phyloP scores from a whole-genome alignment of 768 basidiomycete genomes.

The Leccinum sublutescens region DNA sequence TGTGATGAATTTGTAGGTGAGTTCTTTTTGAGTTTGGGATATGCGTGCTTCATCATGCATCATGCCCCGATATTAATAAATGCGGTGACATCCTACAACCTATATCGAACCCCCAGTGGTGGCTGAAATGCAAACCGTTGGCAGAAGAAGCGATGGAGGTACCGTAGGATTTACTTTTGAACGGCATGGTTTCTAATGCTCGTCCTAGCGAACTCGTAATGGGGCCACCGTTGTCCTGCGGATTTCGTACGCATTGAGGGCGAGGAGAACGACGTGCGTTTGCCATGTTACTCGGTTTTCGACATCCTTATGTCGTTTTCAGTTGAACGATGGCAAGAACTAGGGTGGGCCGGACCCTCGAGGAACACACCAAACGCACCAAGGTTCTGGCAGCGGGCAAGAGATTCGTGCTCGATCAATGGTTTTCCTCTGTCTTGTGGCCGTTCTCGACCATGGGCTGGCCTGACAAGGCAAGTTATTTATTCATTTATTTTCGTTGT shows the following conservation, averaged over 20 bases:
- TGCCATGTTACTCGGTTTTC: conserved; percentile 18
- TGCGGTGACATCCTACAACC: no score
- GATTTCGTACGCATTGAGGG: conserved; percentile 83
- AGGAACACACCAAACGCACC: conserved; percentile 78
- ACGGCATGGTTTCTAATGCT: not conserved
- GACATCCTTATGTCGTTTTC: not conserved
- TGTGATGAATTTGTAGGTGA: no score
- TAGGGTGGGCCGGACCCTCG: conserved; percentile 83
- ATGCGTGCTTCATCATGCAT: not conserved
- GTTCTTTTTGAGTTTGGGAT: not conserved
- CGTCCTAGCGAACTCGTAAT: conserved; percentile 69
- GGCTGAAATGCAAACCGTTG: conserved; percentile 90
- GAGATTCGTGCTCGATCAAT: conserved; percentile 77
- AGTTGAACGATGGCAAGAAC: conserved; percentile 68
- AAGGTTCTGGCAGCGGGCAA: conserved; percentile 63
- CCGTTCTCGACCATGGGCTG: conserved; percentile 95
- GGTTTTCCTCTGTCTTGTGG: conserved; percentile 93
- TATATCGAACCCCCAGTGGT: conserved; percentile 78
- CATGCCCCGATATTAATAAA: no score
- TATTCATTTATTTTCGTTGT: not conserved
- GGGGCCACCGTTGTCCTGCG: conserved; percentile 96
- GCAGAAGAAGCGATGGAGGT: conserved; percentile 89
- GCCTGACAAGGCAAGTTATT: conserved; percentile 74
- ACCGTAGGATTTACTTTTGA: not conserved
- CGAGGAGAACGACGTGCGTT: conserved; percentile 59